These are phyloP conservation scores for Graphilbum sp. DNA, from an alignment of 2,329 filamentous ascomycete genomes.

Conservation along the genomic window DNA sequence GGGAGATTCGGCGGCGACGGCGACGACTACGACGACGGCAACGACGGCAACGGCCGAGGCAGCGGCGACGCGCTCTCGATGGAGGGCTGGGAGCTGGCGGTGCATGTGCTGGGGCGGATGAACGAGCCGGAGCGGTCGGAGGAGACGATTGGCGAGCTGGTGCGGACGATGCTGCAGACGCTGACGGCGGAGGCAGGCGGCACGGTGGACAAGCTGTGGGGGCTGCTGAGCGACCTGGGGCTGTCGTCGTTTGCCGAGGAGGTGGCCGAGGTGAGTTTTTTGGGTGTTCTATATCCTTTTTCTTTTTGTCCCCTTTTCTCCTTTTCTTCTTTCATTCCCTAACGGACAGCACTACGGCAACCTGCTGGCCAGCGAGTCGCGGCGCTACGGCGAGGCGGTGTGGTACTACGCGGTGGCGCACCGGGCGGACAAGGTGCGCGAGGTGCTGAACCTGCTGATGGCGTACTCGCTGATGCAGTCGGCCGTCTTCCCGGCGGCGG, in stretches of 20 bases:
- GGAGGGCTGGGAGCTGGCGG: constrained; percentile 81
- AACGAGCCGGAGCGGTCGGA: constrained; percentile 57
- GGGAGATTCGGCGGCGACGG: constrained; percentile 5
- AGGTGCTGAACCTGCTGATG: constrained; percentile 73
- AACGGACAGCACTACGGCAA: constrained; percentile 60
- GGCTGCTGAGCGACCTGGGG: constrained; percentile 59
- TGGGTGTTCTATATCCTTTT: background rate
- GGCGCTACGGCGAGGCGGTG: constrained; percentile 71
- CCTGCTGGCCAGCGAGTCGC: constrained; percentile 51
- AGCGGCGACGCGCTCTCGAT: constrained; percentile 16
- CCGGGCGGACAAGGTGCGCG: constrained; percentile 59
- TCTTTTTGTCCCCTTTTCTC: background rate
- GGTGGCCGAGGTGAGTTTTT: constrained; percentile 57
- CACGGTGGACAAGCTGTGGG: constrained; percentile 69
- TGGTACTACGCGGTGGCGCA: constrained; percentile 86
- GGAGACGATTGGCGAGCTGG: constrained; percentile 55
- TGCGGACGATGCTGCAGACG: constrained; percentile 46
- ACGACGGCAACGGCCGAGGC: background rate
- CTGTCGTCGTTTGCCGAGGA: constrained; percentile 65
- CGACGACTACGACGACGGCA: constrained; percentile 9
- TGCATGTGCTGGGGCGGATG: constrained; percentile 67
- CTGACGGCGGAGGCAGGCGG: constrained; percentile 48
- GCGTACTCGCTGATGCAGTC: constrained; percentile 80
- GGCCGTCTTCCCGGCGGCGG: constrained; percentile 54
- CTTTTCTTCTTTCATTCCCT: background rate